Conservation (phyloP, 2,329 filamentous ascomycete species). For the Venturia aucupariae region DNA sequence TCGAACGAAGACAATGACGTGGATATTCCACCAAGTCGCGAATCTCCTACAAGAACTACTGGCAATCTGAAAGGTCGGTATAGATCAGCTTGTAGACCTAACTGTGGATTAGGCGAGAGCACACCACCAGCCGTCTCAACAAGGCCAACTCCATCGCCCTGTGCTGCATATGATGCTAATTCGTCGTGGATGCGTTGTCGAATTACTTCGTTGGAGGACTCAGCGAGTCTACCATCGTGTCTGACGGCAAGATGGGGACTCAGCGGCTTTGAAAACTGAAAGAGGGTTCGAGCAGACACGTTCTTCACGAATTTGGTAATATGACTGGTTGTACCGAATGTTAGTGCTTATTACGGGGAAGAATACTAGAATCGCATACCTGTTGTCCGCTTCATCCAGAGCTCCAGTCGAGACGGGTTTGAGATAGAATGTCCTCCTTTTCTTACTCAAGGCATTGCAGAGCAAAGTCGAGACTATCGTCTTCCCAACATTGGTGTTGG, state of each 20-base stretch:
- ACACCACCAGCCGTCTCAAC: constrained; percentile 78
- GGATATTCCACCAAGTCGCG: constrained; percentile 68
- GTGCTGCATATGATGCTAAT: constrained; percentile 32
- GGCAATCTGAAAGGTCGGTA: constrained; percentile 68
- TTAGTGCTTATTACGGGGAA: not conserved
- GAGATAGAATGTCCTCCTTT: constrained; percentile 52
- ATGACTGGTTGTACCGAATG: constrained; percentile 41
- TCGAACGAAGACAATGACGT: constrained; percentile 74
- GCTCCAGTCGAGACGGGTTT: constrained; percentile 78
- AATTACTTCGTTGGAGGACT: constrained; percentile 7
- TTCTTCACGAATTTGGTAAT: constrained; percentile 49
- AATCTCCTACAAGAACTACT: constrained; percentile 64
- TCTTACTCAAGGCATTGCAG: constrained; percentile 49
- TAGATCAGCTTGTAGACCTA: constrained; percentile 66
- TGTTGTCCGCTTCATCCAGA: constrained; percentile 58
- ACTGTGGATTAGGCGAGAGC: constrained; percentile 68
- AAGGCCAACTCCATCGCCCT: constrained; percentile 50
- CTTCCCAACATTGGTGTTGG: constrained; percentile 79
- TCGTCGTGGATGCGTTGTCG: constrained; percentile 30
- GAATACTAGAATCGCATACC: constrained; percentile 34
- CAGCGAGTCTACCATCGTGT: constrained; percentile 2
- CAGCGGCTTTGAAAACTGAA: constrained; percentile 63
- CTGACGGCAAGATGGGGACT: constrained; percentile 69
- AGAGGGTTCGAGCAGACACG: constrained; percentile 52
- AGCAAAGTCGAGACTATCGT: constrained; percentile 69